A percentile compares a stretch with the other conserved stretches of the same genome.
Conservation (phyloP, 129 eudicot genomes). For the Sambucus nigra region DNA sequence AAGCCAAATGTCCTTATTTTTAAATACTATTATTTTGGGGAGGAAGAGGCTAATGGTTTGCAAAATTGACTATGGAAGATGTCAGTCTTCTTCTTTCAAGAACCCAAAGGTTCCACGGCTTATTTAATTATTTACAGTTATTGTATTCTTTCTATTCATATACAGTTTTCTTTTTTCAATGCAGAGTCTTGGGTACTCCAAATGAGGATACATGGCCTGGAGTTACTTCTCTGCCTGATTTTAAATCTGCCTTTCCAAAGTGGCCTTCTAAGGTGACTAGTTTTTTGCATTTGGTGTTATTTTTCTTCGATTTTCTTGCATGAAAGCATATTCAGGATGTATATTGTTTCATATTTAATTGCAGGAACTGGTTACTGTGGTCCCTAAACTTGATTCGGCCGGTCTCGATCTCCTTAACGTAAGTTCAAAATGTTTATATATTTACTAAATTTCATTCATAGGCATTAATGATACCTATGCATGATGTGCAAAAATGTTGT, state of each 20-base stretch:
- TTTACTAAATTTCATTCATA: not conserved
- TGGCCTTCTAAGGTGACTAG: slow-evolving; percentile 76
- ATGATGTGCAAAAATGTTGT: not conserved
- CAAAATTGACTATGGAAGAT: no score
- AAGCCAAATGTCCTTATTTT: no score
- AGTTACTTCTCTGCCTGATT: no score
- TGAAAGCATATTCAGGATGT: not conserved
- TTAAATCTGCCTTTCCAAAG: slow-evolving; percentile 73
- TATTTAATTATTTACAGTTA: no score
- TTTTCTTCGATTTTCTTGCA: slow-evolving; percentile 5
- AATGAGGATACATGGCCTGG: slow-evolving; percentile 95
- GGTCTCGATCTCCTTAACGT: slow-evolving; percentile 87
- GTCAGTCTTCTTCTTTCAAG: no score
- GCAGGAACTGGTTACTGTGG: slow-evolving; percentile 74
- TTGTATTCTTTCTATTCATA: no score
- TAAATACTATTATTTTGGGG: no score
- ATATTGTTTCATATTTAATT: slow-evolving; percentile 4
- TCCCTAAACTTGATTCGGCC: slow-evolving; percentile 70
- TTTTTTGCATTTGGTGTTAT: not conserved
- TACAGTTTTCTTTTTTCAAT: slow-evolving; percentile 9
- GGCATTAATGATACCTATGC: not conserved
- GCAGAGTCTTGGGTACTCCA: slow-evolving; percentile 87
- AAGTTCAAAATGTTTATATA: slow-evolving; percentile 22
- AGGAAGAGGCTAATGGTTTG: no score
- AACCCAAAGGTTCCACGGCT: no score